phyloP scores from a whole-genome alignment of 495 filamentous ascomycete genomes.

The Penicillium crystallinum region DNA sequence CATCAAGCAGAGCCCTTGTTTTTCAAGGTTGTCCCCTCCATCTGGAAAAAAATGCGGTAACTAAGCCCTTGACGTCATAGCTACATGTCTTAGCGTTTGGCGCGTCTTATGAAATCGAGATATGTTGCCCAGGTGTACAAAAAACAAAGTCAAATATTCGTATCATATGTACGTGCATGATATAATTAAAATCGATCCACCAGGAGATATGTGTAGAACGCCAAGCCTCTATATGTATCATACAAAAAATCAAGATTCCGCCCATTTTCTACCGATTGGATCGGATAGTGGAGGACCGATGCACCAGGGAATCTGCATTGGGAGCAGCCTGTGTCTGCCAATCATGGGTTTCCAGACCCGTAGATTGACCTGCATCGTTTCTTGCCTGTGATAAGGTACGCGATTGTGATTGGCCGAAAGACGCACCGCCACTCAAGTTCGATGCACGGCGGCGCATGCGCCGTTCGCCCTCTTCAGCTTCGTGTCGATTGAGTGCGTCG shows the following conservation, averaged over 20 bases:
- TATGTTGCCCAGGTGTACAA: too few relatives aligned
- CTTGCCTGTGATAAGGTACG: conserved; percentile 19
- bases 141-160: background rate
- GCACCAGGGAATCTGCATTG: conserved; percentile 21
- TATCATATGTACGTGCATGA: background rate
- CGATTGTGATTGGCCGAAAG: conserved; percentile 24
- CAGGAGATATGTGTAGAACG: background rate
- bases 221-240: background rate
- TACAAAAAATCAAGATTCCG: background rate
- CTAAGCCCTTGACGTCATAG: too few relatives aligned
- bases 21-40: too few relatives aligned
- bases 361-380: conserved; percentile 21
- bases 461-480: conserved; percentile 54
- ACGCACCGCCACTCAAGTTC: conserved; percentile 40
- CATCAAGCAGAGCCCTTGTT: too few relatives aligned
- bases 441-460: conserved; percentile 52
- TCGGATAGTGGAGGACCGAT: conserved; percentile 29
- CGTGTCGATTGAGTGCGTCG: conserved; percentile 66
- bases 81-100: too few relatives aligned
- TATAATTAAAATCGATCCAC: background rate
- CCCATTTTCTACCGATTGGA: conserved; percentile 15
- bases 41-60: too few relatives aligned
- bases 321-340: conserved; percentile 9
- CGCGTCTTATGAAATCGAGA: too few relatives aligned
- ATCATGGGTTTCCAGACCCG: conserved; percentile 28